Percentiles rank a stretch among this genome's conserved stretches.
phyloP scores from a whole-genome alignment of 2,329 filamentous ascomycete species.

The Elsinoe arachidis region DNA sequence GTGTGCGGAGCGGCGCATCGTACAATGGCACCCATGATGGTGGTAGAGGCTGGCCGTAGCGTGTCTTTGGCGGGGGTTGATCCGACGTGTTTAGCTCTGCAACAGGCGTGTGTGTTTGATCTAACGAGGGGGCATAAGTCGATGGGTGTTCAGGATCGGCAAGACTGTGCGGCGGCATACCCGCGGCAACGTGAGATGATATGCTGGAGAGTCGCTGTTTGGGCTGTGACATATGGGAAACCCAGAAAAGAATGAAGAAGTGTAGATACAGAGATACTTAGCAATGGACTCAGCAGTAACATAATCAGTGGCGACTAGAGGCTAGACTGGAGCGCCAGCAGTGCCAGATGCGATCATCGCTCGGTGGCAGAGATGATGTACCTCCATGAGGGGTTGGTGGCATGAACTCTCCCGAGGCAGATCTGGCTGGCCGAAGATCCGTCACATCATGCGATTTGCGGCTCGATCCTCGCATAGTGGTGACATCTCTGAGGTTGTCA shows the following conservation, averaged over 20 bases:
- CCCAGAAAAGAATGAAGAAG: neutral
- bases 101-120: neutral
- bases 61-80: neutral
- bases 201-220: neutral
- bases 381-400: constrained; percentile 8
- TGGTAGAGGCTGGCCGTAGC: constrained; percentile 23
- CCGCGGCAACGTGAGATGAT: neutral
- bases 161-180: neutral
- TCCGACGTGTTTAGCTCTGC: neutral
- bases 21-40: constrained; percentile 27
- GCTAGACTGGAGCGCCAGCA: neutral
- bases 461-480: neutral
- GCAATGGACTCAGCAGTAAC: neutral
- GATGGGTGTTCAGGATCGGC: neutral
- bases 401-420: neutral
- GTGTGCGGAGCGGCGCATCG: constrained; percentile 24
- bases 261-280: neutral
- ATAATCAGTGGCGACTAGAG: neutral
- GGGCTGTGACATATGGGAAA: neutral
- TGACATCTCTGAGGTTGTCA: neutral
- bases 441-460: neutral
- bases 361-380: constrained; percentile 5
- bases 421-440: constrained; percentile 3
- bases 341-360: constrained; percentile 6
- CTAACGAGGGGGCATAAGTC: neutral